These are phyloP conservation scores for Aspergillus tubingensis DNA, from an alignment of 2,329 filamentous ascomycete species.

Conservation along the genomic window DNA sequence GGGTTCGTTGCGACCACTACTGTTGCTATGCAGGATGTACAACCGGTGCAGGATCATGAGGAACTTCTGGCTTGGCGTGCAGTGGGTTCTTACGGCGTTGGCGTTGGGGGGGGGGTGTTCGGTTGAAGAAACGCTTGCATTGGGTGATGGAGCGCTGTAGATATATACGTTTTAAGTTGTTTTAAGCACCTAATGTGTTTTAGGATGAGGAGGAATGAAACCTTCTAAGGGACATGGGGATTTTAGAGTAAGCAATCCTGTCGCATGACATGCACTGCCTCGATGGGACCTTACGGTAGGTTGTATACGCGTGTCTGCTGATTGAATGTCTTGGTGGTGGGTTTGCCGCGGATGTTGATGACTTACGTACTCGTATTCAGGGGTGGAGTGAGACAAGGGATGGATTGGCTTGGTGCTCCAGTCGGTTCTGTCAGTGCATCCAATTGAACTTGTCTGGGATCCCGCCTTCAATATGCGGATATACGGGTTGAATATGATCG, in stretches of 20 bases:
- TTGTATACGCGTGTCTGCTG: neutral
- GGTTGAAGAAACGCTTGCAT: neutral
- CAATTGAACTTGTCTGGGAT: too few species aligned
- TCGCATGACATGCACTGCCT: neutral
- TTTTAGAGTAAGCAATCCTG: neutral
- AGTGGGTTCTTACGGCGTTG: neutral
- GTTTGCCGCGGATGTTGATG: neutral
- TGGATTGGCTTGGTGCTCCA: too few species aligned
- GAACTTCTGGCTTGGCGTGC: neutral
- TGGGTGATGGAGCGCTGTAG: neutral
- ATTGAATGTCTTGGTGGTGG: neutral
- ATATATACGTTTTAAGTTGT: neutral
- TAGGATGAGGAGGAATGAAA: neutral
- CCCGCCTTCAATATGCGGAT: too few species aligned
- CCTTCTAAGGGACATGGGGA: neutral
- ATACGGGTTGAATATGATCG: too few species aligned
- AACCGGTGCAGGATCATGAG: conserved; percentile 2
- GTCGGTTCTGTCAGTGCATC: too few species aligned
- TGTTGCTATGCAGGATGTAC: conserved; percentile 7
- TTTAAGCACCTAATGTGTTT: too few species aligned
- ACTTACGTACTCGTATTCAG: conserved; percentile 1
- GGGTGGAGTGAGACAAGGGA: neutral
- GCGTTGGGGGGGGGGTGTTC: neutral
- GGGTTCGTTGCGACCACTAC: neutral
- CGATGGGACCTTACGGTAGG: neutral